These are phyloP conservation scores for Cucurbita moschata DNA, from an alignment of 306 rosid species.

Conservation along the genomic window DNA sequence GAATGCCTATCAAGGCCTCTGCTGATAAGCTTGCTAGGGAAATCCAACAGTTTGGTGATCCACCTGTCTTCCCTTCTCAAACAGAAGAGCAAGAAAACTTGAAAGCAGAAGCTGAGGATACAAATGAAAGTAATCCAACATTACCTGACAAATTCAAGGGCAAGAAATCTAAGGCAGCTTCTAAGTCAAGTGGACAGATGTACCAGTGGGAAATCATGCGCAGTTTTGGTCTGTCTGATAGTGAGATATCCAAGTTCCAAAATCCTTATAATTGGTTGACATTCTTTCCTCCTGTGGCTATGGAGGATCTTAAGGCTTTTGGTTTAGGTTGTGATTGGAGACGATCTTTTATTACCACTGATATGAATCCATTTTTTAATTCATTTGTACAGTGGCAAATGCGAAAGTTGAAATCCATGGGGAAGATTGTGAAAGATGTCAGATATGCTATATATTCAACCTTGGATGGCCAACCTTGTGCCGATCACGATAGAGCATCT, in stretches of 20 bases:
- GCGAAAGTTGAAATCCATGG: slow-evolving; percentile 75
- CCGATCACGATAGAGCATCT: slow-evolving; percentile 88
- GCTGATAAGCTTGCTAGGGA: slow-evolving; percentile 84
- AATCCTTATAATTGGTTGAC: slow-evolving; percentile 74
- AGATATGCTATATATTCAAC: slow-evolving; percentile 80
- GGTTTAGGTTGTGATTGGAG: slow-evolving; percentile 97
- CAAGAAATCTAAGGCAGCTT: slow-evolving; percentile 67
- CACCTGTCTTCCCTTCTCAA: slow-evolving; percentile 46
- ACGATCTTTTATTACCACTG: slow-evolving; percentile 74
- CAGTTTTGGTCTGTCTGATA: slow-evolving; percentile 68
- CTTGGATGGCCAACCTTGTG: slow-evolving; percentile 92
- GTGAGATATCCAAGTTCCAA: slow-evolving; percentile 57
- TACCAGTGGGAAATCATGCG: slow-evolving; percentile 95
- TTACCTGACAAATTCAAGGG: slow-evolving; percentile 63
- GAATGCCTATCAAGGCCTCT: slow-evolving; percentile 94
- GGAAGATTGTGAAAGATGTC: slow-evolving; percentile 84
- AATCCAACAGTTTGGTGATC: slow-evolving; percentile 53
- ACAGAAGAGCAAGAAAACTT: slow-evolving; percentile 21
- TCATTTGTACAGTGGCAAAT: slow-evolving; percentile 83
- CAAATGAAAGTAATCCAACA: slow-evolving; percentile 17
- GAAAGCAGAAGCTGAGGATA: slow-evolving; percentile 21
- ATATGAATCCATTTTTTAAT: slow-evolving; percentile 61
- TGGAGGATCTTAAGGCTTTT: slow-evolving; percentile 82
- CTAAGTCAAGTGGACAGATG: slow-evolving; percentile 56
- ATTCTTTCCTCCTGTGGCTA: slow-evolving; percentile 78